Conservation (phyloP, 2,329 filamentous ascomycete species). For the Aureobasidium namibiae region DNA sequence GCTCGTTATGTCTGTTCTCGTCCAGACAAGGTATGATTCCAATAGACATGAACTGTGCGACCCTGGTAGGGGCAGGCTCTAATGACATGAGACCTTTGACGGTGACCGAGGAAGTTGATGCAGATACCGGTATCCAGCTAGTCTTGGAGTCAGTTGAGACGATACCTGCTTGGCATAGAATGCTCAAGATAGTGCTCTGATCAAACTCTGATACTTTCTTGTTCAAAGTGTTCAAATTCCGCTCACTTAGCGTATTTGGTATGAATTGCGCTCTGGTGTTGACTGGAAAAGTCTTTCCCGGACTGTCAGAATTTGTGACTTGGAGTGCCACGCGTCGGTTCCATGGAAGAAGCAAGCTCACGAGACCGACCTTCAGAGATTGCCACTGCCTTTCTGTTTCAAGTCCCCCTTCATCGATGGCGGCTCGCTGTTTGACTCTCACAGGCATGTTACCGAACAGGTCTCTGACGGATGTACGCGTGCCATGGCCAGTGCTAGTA, state of each 20-base stretch:
- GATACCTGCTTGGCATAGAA: slow-evolving; percentile 60
- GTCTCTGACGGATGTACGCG: slow-evolving; percentile 65
- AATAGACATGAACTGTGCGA: slow-evolving; percentile 72
- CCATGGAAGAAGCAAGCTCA: slow-evolving; percentile 65
- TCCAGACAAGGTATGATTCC: slow-evolving; percentile 59
- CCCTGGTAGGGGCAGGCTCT: slow-evolving; percentile 60
- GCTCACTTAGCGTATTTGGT: slow-evolving; percentile 21
- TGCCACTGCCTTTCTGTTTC: slow-evolving; percentile 59
- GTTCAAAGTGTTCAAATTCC: slow-evolving; percentile 20
- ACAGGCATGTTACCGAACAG: slow-evolving; percentile 89
- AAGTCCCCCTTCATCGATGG: slow-evolving; percentile 41
- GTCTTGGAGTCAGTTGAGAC: slow-evolving; percentile 44
- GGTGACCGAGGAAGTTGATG: slow-evolving; percentile 52
- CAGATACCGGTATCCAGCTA: slow-evolving; percentile 64
- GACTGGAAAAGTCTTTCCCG: not conserved
- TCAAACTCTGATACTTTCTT: slow-evolving; percentile 11
- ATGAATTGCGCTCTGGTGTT: slow-evolving; percentile 17
- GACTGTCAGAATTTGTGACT: slow-evolving; percentile 45
- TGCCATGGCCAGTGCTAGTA: slow-evolving; percentile 55
- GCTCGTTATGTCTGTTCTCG: slow-evolving; percentile 49
- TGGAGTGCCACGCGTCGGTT: slow-evolving; percentile 47
- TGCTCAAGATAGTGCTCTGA: slow-evolving; percentile 30
- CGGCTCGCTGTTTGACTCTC: slow-evolving; percentile 68
- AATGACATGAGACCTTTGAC: slow-evolving; percentile 66
- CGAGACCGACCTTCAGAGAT: slow-evolving; percentile 49